Base-by-base conservation (phyloP, 768 basidiomycete species). In the Coprinopsis strossmayeri region DNA sequence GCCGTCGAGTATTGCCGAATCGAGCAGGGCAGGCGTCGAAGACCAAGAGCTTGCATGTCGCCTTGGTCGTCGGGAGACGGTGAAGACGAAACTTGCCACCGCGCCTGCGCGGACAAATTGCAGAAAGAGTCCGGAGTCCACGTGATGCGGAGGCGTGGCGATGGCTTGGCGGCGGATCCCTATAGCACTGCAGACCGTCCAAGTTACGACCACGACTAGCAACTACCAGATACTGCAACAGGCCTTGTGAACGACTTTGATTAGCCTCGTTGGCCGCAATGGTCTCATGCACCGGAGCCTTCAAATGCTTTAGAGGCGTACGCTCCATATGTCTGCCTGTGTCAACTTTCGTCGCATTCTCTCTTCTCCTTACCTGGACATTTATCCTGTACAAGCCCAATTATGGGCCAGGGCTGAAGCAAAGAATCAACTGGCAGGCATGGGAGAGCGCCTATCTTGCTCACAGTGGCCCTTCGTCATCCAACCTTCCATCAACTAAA, bases 371-470 rank as follows among this genome's bases (percentile, higher is more conserved):
- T 46, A 78, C 81, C 1, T 86, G 83, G 61, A 67, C 89, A 27
- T 89, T 91, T 59, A 69, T 92, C 18, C 79, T 95, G 26, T 86
- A 91, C 58, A 87, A 90, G 61, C 88, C 87, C 2, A 78, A 76
- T 9, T 71, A 72, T 1, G 87, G 87, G 2, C 87, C 87, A 15
- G 87, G 87, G 1, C 62, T 74, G 12, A 61, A 74, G 12, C 87
- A 91, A 58, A 74, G 78, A 38, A 69, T 96, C 17, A 91, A 91
- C 24, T 94, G 91, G 91, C 91, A 94, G 58, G 75, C 85, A 5
- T 95, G 89, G 89, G 91, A 88, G 37, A 59, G 76, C 2, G 71
- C 92, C 0, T 62, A 66, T 1, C 61, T 73, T 21, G 54, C 51
- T 12, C 50, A 52, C 45, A n/a, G n/a, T n/a, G 32, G 47, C 3